A percentile compares a stretch with the other conserved stretches of the same genome.
phyloP scores from a whole-genome alignment of 768 basidiomycete genomes.

The Leccinum barrowsii region DNA sequence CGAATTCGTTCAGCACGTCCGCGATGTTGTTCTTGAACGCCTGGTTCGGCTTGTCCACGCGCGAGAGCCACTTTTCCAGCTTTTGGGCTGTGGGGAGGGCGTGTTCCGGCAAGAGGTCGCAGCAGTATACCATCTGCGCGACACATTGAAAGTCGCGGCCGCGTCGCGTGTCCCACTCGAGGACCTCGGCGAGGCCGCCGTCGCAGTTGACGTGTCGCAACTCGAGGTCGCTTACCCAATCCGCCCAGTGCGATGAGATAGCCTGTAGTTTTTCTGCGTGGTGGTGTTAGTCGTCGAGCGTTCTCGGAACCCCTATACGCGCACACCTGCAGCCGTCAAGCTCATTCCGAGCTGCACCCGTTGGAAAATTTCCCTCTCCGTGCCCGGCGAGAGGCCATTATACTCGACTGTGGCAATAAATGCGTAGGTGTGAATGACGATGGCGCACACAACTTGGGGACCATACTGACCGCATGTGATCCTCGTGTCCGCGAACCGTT shows the following conservation, averaged over 20 bases:
- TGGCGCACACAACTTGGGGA: not conserved
- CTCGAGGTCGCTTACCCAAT: slow-evolving; percentile 63
- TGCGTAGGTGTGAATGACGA: not conserved
- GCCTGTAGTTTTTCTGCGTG: slow-evolving; percentile 74
- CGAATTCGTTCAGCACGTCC: slow-evolving; percentile 50
- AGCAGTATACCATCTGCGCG: slow-evolving; percentile 66
- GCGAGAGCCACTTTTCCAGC: slow-evolving; percentile 46
- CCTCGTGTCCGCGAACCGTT: slow-evolving; percentile 35
- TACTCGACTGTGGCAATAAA: slow-evolving; percentile 58
- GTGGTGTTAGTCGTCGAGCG: not conserved
- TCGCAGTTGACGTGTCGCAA: too few relatives aligned
- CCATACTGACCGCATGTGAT: slow-evolving; percentile 66
- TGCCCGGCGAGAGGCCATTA: slow-evolving; percentile 43
- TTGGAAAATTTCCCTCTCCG: slow-evolving; percentile 79
- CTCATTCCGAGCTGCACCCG: slow-evolving; percentile 79
- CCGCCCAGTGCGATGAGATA: slow-evolving; percentile 65
- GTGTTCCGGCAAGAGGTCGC: slow-evolving; percentile 47
- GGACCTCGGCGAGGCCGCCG: too few relatives aligned
- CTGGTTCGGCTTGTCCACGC: slow-evolving; percentile 36
- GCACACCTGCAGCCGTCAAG: slow-evolving; percentile 65
- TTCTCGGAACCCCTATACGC: not conserved
- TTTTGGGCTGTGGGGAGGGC: slow-evolving; percentile 51
- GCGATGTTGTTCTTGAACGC: slow-evolving; percentile 54
- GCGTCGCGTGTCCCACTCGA: too few relatives aligned
- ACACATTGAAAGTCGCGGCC: too few relatives aligned